phyloP scores from a whole-genome alignment of 148 eudicot genomes.

The Camellia granthamiana region DNA sequence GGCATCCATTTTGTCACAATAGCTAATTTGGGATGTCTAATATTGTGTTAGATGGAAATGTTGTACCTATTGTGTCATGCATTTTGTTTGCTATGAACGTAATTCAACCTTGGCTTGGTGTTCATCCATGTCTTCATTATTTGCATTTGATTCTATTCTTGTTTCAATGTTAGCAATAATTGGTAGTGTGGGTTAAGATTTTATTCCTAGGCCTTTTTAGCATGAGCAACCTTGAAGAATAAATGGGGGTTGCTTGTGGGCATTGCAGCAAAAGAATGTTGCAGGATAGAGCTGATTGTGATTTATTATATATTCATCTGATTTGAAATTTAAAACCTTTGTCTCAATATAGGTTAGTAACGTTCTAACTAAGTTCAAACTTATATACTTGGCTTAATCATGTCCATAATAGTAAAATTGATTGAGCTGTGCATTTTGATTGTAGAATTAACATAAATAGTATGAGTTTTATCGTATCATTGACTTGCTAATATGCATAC shows the following conservation, averaged over 20 bases:
- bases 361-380: neutral
- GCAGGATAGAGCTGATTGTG: neutral
- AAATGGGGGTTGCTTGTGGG: neutral
- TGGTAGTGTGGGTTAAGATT: neutral
- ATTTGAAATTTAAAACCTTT: neutral
- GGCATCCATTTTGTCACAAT: too few relatives aligned
- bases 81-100: neutral
- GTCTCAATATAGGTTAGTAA: neutral
- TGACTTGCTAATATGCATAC: neutral
- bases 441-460: neutral
- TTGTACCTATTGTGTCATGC: too few relatives aligned
- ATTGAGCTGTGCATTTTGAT: conserved; percentile 1
- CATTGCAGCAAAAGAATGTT: neutral
- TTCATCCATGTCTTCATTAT: neutral
- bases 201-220: neutral
- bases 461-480: neutral
- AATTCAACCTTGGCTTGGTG: neutral
- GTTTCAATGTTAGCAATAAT: neutral
- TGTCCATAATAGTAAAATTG: neutral
- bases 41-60: too few relatives aligned
- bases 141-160: neutral
- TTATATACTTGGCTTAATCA: neutral
- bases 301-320: neutral
- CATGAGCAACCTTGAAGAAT: neutral
- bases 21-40: neutral